phyloP scores from a whole-genome alignment of 2,329 filamentous ascomycete species.

The Pseudogymnoascus pannorum region DNA sequence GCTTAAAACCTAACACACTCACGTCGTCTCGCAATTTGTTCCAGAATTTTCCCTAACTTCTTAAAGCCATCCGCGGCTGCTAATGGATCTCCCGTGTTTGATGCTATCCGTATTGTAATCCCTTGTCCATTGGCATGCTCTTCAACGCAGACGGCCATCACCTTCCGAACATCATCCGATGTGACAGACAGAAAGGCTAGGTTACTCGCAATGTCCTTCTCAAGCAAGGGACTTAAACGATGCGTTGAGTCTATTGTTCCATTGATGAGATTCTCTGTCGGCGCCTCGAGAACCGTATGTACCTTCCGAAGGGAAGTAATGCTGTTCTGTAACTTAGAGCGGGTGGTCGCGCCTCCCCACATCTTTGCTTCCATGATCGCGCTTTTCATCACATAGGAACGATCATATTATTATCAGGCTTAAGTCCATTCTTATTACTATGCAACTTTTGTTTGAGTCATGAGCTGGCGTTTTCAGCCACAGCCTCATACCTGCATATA shows the following conservation, averaged over 20 bases:
- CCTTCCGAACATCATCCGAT: constrained; percentile 16
- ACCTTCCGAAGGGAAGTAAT: constrained; percentile 12
- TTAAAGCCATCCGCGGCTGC: constrained; percentile 15
- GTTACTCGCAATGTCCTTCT: constrained; percentile 21
- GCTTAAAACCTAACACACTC: not conserved
- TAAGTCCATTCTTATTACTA: not conserved
- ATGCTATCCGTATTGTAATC: constrained; percentile 20
- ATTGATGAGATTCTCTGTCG: constrained; percentile 9
- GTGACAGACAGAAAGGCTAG: constrained; percentile 22
- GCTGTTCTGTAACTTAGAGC: constrained; percentile 11
- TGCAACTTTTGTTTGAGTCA: no score
- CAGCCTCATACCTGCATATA: not conserved
- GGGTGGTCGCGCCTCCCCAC: constrained; percentile 15
- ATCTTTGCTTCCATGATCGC: not conserved
- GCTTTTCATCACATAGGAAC: not conserved
- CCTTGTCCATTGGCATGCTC: constrained; percentile 16
- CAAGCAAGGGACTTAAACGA: constrained; percentile 12
- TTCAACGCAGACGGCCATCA: constrained; percentile 23
- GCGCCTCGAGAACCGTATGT: constrained; percentile 14
- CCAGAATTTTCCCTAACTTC: constrained; percentile 17
- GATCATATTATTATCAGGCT: not conserved
- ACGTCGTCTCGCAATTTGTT: constrained; percentile 19
- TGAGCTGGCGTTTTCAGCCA: not conserved
- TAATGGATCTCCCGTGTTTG: constrained; percentile 19
- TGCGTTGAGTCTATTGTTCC: not conserved